Base-by-base conservation (phyloP, 78 protist genomes). In the Monosiga brevicollis region DNA sequence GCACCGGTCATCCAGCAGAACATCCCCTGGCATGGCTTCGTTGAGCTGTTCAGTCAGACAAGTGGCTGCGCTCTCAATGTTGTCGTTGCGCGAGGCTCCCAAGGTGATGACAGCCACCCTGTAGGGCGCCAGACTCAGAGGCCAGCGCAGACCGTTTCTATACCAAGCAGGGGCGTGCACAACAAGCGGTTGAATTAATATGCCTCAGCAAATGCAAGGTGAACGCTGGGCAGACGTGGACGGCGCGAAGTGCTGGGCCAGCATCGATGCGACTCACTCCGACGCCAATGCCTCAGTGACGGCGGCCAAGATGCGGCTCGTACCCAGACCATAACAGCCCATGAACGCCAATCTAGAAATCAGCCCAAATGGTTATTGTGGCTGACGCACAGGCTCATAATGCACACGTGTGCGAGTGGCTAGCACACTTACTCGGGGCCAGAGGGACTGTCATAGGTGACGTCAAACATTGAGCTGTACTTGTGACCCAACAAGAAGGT, bases 401-500 rank as follows among this genome's bases (percentile, higher is more conserved):
- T 15, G 62, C 62, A 15, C 6, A 20, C 29, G 62, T 49, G 62
- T 20, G 62, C 62, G 62, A 49, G 29, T 49, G 62, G 62, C 62
- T 49, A 20, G 62, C 62, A 15, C 62, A 49, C 62, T 15, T 15
- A 6, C 62, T 15, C 62, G 29, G 29, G 29, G 6, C 15, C 62
- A 49, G 62, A 49, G 15, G 6, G 62, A 49, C 6, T 49, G 29
- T 6, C 62, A 49, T 49, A 49, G 62, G 62, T 15, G 62, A 15
- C 62, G 62, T 49, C 62, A 49, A 49, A 49, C 29, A 49, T 15
- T 6, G 62, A 20, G 62, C 62, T 49, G 49, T 85, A 85, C 42
- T 77, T 77, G 9, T 62, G 43, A 0, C 87, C 87, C 38, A 85
- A 43, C 25, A 32, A 41, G 43, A 85, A 85, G 22, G 41, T 76